Conservation (phyloP, 352 stramenopile genomes). For the Phytophthora nicotianae region DNA sequence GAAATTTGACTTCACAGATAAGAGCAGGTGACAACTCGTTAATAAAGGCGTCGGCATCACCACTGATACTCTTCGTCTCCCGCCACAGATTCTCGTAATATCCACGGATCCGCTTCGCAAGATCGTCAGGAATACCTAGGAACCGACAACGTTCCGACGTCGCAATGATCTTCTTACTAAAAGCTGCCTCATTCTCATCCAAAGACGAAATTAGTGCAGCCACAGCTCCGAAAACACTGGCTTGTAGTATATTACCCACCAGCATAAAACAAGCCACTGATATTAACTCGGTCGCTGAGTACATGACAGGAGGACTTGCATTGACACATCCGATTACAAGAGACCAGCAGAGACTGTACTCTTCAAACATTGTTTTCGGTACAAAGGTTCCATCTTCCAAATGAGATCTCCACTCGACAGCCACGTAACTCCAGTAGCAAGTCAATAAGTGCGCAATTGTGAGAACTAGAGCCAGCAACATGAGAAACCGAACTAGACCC, state of each 20-base stretch:
- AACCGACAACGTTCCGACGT: slow-evolving; percentile 70
- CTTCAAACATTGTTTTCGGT: slow-evolving; percentile 28
- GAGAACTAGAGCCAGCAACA: slow-evolving; percentile 55
- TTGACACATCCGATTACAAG: slow-evolving; percentile 69
- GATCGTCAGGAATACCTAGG: slow-evolving; percentile 58
- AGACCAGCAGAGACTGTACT: slow-evolving; percentile 63
- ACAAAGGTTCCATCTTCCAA: slow-evolving; percentile 39
- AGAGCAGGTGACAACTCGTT: slow-evolving; percentile 73
- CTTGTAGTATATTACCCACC: slow-evolving; percentile 67
- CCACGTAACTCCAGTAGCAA: slow-evolving; percentile 69
- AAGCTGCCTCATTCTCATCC: slow-evolving; percentile 64
- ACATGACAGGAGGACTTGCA: slow-evolving; percentile 63
- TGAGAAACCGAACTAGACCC: slow-evolving; percentile 55
- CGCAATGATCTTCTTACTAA: slow-evolving; percentile 70
- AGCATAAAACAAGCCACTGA: slow-evolving; percentile 72
- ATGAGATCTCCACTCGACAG: slow-evolving; percentile 48
- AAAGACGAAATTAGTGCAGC: slow-evolving; percentile 69
- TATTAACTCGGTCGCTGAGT: slow-evolving; percentile 48
- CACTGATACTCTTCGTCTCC: slow-evolving; percentile 64
- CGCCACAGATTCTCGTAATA: slow-evolving; percentile 77
- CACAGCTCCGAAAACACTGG: slow-evolving; percentile 70
- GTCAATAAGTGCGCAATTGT: slow-evolving; percentile 55
- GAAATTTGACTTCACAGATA: slow-evolving; percentile 81
- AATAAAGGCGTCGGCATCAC: slow-evolving; percentile 74
- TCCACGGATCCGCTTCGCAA: slow-evolving; percentile 53